These are phyloP conservation scores for Bruguiera hainesii DNA, from an alignment of 441 rosid species.

Conservation along the genomic window DNA sequence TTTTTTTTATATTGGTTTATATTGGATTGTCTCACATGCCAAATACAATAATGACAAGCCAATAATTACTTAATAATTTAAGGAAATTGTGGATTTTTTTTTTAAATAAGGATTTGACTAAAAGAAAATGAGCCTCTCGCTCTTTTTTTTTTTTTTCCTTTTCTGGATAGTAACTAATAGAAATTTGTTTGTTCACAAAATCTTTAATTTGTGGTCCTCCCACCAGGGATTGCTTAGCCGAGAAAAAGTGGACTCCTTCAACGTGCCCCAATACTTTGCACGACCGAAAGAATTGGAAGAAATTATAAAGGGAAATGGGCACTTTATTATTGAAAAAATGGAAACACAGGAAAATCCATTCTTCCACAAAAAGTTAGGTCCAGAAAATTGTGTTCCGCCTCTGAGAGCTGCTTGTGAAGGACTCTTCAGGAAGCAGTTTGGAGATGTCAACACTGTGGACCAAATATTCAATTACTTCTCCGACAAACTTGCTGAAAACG, in stretches of 20 bases:
- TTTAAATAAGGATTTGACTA: no score
- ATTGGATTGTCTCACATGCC: no score
- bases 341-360: neutral
- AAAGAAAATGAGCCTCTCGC: no score
- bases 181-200: neutral
- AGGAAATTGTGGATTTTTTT: no score
- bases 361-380: no score
- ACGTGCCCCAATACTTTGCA: neutral
- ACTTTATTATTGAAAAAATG: slow-evolving; percentile 11
- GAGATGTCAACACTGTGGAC: neutral
- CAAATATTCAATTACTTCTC: slow-evolving; percentile 8
- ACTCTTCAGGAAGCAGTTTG: slow-evolving; percentile 14
- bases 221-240: neutral
- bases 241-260: slow-evolving; percentile 1
- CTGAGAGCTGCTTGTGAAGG: slow-evolving; percentile 11
- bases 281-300: slow-evolving; percentile 9
- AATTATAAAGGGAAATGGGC: slow-evolving; percentile 14
- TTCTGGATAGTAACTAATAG: neutral
- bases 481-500: slow-evolving; percentile 11
- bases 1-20: no score
- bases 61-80: no score
- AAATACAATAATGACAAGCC: no score
- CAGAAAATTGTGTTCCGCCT: neutral
- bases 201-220: neutral
- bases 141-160: neutral